Evolutionary conservation across 805 yeast genomes (phyloP), one percentile per base, ranked within the genome.

Genomic region (Maudiozyma barnettii): DNA sequence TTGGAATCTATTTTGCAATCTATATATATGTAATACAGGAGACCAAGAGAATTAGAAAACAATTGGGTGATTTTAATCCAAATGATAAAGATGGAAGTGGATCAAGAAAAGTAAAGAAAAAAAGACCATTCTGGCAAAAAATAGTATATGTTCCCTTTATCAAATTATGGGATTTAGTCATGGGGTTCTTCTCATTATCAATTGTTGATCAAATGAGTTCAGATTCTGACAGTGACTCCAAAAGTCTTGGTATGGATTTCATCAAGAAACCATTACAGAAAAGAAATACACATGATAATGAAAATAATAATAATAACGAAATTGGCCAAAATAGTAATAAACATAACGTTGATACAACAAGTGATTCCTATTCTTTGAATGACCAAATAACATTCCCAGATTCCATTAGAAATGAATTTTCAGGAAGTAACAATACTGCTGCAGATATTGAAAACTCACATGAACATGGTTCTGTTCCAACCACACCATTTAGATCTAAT

Each of bases 11-110:
- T 63, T 68, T 77, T 44, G 71, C 82, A 36, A 81, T 89, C 45
- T 89, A 89, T 63, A 65, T 77, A 50, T 85, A 83, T 58, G 91
- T 89, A 21, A 72, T 78, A 49, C 67, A 70, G 35, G 85, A 86
- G 56, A 77, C 81, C 59, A 73, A 74, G 37, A 64, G 67, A 9
- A 75, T 81, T 43, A 77, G 80, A 44, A 51, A 48, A 37, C 63
- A 63, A 44, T 47, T 66, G 29, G 54, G 51, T n/a, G 65, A 59
- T 18, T 58, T 65, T 44, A 43, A 43, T n/a, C 31, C 23, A 18
- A 18, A 31, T 14, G 39, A 33, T 33, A 5, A 4, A 21, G 13
- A 35, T 21, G 40, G 31, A 22, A 31, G 18, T 10, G 16, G 23
- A 22, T 18, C 14, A 16, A 36, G 26, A 43, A 36, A 16, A 23